phyloP scores from a whole-genome alignment of 1,284 basidiomycete species.

The Melanopsichium pennsylvanicum region DNA sequence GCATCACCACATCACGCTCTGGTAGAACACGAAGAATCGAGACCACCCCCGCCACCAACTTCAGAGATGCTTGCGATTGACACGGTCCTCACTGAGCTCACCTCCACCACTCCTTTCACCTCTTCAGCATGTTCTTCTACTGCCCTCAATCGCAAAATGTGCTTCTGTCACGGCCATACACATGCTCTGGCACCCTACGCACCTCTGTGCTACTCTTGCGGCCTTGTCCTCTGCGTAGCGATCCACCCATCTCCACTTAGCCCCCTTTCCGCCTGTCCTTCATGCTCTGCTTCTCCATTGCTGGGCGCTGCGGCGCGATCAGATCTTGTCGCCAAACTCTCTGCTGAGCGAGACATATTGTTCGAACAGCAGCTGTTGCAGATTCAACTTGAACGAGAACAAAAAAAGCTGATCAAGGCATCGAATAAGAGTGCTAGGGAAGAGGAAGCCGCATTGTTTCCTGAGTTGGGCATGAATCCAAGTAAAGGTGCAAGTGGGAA shows the following conservation, averaged over 20 bases:
- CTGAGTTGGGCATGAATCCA: constrained; percentile 24
- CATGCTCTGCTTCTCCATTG: constrained; percentile 30
- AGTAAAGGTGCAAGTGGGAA: neutral
- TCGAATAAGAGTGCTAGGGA: constrained; percentile 10
- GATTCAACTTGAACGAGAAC: constrained; percentile 30
- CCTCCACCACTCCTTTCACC: neutral
- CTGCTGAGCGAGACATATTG: constrained; percentile 25
- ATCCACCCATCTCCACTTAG: constrained; percentile 32
- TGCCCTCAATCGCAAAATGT: constrained; percentile 16
- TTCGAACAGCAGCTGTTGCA: constrained; percentile 42
- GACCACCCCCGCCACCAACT: constrained; percentile 31
- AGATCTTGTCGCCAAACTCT: constrained; percentile 35
- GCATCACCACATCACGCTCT: too few species aligned
- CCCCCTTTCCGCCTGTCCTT: constrained; percentile 26
- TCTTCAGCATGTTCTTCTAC: neutral
- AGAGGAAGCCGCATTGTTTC: constrained; percentile 29
- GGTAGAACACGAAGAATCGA: constrained; percentile 2
- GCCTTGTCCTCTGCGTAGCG: constrained; percentile 38
- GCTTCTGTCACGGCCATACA: constrained; percentile 43
- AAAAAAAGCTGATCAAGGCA: constrained; percentile 32
- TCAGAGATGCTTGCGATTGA: constrained; percentile 45
- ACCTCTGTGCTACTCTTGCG: constrained; percentile 43
- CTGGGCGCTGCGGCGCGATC: constrained; percentile 23
- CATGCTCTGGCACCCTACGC: constrained; percentile 36
- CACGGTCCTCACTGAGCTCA: constrained; percentile 40